phyloP scores from a whole-genome alignment of 768 basidiomycete genomes.

The Lentinula guzmanii region DNA sequence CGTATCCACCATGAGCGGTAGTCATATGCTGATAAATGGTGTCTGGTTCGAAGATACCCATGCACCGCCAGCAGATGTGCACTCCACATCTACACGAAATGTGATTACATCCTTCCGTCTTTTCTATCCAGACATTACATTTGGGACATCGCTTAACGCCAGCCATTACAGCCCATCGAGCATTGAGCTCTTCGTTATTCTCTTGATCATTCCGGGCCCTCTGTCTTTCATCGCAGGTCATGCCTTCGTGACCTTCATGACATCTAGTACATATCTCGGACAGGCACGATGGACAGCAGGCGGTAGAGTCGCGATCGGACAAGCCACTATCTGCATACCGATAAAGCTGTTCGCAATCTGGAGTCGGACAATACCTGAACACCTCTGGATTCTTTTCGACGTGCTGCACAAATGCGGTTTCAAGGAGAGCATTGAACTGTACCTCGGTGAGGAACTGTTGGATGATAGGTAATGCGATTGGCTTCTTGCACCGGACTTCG shows the following conservation, averaged over 20 bases:
- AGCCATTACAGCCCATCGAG: slow-evolving; percentile 28
- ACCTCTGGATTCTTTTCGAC: slow-evolving; percentile 49
- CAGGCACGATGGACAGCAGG: slow-evolving; percentile 52
- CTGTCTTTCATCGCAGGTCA: slow-evolving; percentile 37
- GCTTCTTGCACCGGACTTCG: slow-evolving; percentile 44
- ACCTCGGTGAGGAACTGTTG: slow-evolving; percentile 41
- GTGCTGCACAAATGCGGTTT: slow-evolving; percentile 49
- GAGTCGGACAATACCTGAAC: slow-evolving; percentile 64
- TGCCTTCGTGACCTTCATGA: slow-evolving; percentile 45
- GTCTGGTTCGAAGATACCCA: slow-evolving; percentile 28
- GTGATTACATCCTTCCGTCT: slow-evolving; percentile 51
- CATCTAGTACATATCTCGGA: slow-evolving; percentile 41
- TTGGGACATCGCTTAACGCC: slow-evolving; percentile 42
- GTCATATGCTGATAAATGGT: slow-evolving; percentile 31
- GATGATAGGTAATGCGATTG: slow-evolving; percentile 50
- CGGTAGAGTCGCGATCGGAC: slow-evolving; percentile 9
- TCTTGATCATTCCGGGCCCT: slow-evolving; percentile 24
- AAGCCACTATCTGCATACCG: slow-evolving; percentile 16
- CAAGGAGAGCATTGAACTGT: slow-evolving; percentile 47
- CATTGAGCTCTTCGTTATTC: slow-evolving; percentile 35
- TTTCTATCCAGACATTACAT: slow-evolving; percentile 41
- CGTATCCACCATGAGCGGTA: slow-evolving; percentile 22
- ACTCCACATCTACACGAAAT: slow-evolving; percentile 44
- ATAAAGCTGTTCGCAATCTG: slow-evolving; percentile 69
- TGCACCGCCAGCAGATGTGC: slow-evolving; percentile 53